A percentile compares a stretch with the other conserved stretches of the same genome.
These are phyloP conservation scores for Coemansia sp. DNA, from an alignment of 192 early-diverging fungal genomes.

Conservation along the genomic window DNA sequence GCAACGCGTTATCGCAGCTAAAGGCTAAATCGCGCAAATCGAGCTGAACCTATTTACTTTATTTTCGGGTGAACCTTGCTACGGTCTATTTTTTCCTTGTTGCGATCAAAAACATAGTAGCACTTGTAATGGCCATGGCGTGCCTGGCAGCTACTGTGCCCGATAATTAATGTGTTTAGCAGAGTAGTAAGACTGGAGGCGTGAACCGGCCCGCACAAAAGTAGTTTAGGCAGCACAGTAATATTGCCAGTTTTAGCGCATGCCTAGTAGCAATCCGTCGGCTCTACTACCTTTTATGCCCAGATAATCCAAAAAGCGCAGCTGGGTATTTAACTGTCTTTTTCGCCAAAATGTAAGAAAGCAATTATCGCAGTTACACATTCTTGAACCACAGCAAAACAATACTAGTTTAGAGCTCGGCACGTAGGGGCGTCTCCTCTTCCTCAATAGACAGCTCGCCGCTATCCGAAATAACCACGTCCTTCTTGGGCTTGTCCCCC, in stretches of 20 bases:
- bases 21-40: slow-evolving; percentile 4
- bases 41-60: neutral
- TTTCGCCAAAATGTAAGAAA: neutral
- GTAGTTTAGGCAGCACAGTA: slow-evolving; percentile 2
- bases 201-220: neutral
- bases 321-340: slow-evolving; percentile 14
- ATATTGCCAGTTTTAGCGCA: slow-evolving; percentile 12
- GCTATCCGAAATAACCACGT: slow-evolving; percentile 70
- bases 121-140: neutral
- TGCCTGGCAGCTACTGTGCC: neutral
- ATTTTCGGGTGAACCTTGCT: neutral
- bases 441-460: slow-evolving; percentile 73
- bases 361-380: neutral
- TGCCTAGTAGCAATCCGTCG: neutral
- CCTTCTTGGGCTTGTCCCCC: slow-evolving; percentile 68
- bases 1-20: neutral
- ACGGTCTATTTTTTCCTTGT: neutral
- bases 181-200: neutral
- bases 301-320: neutral
- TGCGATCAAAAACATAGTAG: neutral
- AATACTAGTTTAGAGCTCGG: slow-evolving; percentile 28
- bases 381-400: neutral
- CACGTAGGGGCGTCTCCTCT: slow-evolving; percentile 42
- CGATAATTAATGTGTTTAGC: neutral
- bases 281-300: neutral